A percentile compares a stretch with the other conserved stretches of the same genome.
Conservation (phyloP, 495 filamentous ascomycete species). For the Cryomyces minteri region DNA sequence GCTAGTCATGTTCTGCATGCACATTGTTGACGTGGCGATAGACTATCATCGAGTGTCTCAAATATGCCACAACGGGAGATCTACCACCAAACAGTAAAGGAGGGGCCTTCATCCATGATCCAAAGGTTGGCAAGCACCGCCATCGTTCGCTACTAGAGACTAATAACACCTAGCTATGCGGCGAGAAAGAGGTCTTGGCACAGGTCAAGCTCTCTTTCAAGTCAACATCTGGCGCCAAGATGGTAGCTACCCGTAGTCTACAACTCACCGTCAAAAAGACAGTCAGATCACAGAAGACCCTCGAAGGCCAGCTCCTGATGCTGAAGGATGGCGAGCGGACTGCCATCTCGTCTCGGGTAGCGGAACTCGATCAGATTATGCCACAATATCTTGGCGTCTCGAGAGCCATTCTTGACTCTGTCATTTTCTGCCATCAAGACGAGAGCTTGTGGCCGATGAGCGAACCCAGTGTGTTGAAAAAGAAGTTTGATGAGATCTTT, state of each 20-base stretch:
- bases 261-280: slow-evolving; percentile 77
- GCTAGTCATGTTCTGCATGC: not conserved
- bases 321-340: slow-evolving; percentile 64
- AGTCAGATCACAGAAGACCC: slow-evolving; percentile 48
- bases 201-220: slow-evolving; percentile 84
- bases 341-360: slow-evolving; percentile 55
- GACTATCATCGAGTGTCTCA: slow-evolving; percentile 98
- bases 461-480: slow-evolving; percentile 67
- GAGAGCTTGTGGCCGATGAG: slow-evolving; percentile 98
- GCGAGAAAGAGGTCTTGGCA: slow-evolving; percentile 78
- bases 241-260: slow-evolving; percentile 65
- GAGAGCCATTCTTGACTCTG: slow-evolving; percentile 70
- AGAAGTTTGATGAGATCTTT: slow-evolving; percentile 93
- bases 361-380: slow-evolving; percentile 65
- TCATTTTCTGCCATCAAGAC: slow-evolving; percentile 98
- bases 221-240: slow-evolving; percentile 49
- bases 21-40: slow-evolving; percentile 10
- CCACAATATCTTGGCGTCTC: slow-evolving; percentile 83
- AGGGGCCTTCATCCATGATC: slow-evolving; percentile 93
- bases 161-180: slow-evolving; percentile 38
- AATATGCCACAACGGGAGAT: slow-evolving; percentile 91
- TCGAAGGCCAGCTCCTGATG: slow-evolving; percentile 61
- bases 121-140: slow-evolving; percentile 35
- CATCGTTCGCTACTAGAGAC: not conserved
- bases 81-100: slow-evolving; percentile 77